Evolutionary conservation across 2,329 filamentous ascomycete species (phyloP).

Genomic region (Fusarium tupiense): DNA sequence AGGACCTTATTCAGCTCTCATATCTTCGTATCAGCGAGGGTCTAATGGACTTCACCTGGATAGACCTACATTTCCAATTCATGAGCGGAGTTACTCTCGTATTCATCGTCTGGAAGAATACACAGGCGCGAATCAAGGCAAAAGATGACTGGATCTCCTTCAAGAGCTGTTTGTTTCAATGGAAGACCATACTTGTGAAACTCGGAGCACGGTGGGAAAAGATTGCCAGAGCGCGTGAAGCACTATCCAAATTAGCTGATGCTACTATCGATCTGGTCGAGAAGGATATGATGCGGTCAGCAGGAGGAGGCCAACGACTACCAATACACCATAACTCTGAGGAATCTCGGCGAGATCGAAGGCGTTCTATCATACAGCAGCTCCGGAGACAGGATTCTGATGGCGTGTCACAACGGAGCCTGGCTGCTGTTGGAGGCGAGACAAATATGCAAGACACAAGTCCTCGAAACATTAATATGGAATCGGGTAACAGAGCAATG

Average conservation of each 20-base stretch:
- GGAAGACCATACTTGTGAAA: neutral
- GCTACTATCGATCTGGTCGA: constrained; percentile 9
- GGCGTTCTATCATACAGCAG: neutral
- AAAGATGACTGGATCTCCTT: constrained; percentile 7
- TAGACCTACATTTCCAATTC: constrained; percentile 12
- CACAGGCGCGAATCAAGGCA: neutral
- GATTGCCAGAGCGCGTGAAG: constrained; percentile 1
- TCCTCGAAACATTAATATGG: neutral
- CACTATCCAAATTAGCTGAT: constrained; percentile 3
- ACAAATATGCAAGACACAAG: neutral
- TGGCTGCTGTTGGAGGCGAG: accelerated
- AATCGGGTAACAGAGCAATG: too few species aligned
- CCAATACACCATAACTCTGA: neutral
- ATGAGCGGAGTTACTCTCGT: constrained; percentile 13
- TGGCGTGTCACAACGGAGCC: neutral
- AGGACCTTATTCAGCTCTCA: constrained; percentile 8
- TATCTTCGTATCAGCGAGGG: constrained; percentile 7
- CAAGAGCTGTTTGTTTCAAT: neutral
- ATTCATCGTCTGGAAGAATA: constrained; percentile 1
- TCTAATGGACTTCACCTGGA: constrained; percentile 9
- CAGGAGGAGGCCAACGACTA: neutral
- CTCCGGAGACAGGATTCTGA: neutral
- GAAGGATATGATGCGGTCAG: neutral
- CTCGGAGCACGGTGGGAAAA: neutral
- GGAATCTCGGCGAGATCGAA: neutral